These are phyloP conservation scores for Aurinia saxatilis DNA, from an alignment of 345 rosid species.

Conservation along the genomic window DNA sequence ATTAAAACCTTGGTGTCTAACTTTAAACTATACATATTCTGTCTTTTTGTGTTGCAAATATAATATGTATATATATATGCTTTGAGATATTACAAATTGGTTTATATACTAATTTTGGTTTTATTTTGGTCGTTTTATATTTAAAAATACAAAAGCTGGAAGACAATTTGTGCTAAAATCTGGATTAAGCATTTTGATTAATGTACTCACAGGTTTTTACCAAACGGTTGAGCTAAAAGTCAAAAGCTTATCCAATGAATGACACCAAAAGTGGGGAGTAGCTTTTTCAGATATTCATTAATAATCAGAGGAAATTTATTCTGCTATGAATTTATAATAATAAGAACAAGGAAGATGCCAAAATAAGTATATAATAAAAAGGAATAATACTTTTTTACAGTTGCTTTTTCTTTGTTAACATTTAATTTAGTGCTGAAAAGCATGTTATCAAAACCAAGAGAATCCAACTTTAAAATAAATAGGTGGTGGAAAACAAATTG, in stretches of 20 bases:
- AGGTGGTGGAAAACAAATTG: not conserved
- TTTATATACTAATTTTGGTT: not conserved
- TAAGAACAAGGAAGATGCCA: not conserved
- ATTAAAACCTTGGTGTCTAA: not conserved
- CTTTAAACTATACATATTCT: too few species aligned
- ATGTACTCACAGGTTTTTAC: not conserved
- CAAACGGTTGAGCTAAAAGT: not conserved
- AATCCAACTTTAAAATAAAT: not conserved
- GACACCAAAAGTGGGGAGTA: not conserved
- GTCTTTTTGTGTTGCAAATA: too few species aligned
- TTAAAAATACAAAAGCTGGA: too few species aligned
- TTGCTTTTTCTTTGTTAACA: too few species aligned
- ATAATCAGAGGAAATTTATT: not conserved
- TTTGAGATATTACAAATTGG: not conserved
- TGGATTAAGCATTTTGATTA: not conserved
- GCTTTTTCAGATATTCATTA: not conserved
- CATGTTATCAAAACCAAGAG: not conserved
- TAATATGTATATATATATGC: too few species aligned
- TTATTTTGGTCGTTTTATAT: too few species aligned
- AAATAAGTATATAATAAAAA: not conserved
- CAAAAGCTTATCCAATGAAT: conserved; percentile 2
- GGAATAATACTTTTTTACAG: not conserved
- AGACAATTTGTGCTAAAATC: not conserved
- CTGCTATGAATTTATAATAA: not conserved
- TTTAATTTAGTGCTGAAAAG: not conserved